Evolutionary conservation across 2,329 filamentous ascomycete species (phyloP).

Genomic region (Colletotrichum lini): DNA sequence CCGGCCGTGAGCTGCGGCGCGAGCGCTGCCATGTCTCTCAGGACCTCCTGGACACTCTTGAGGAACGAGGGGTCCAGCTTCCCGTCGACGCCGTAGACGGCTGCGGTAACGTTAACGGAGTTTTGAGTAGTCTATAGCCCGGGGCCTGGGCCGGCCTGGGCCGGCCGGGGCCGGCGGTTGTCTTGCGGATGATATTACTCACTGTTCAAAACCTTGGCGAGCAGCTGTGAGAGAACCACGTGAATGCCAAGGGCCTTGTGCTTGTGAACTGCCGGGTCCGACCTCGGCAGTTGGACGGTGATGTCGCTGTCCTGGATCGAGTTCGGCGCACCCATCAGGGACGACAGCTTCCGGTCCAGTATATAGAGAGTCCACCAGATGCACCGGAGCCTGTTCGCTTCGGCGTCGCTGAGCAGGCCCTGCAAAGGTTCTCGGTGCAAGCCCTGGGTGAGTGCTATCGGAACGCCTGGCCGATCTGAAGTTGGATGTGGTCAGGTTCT

Average conservation of each 20-base stretch:
- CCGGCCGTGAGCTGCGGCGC: slow-evolving; percentile 18
- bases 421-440: slow-evolving; percentile 12
- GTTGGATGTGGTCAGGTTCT: neutral
- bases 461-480: slow-evolving; percentile 23
- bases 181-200: neutral
- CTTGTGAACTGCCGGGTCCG: slow-evolving; percentile 12
- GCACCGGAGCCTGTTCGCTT: slow-evolving; percentile 20
- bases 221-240: slow-evolving; percentile 18
- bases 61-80: slow-evolving; percentile 25
- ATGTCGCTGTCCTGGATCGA: slow-evolving; percentile 28
- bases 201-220: slow-evolving; percentile 33
- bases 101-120: neutral
- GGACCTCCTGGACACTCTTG: slow-evolving; percentile 19
- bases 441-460: slow-evolving; percentile 27
- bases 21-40: slow-evolving; percentile 18
- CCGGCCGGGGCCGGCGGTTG: too few relatives aligned
- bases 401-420: neutral
- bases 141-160: too few relatives aligned
- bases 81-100: slow-evolving; percentile 30
- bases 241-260: slow-evolving; percentile 23
- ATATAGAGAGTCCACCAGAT: slow-evolving; percentile 32
- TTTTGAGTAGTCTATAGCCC: rapidly evolving
- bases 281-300: slow-evolving; percentile 13
- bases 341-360: slow-evolving; percentile 33
- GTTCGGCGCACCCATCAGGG: slow-evolving; percentile 24